These are phyloP conservation scores for Verticillium isaacii DNA, from an alignment of 2,329 filamentous ascomycete species.

Conservation along the genomic window DNA sequence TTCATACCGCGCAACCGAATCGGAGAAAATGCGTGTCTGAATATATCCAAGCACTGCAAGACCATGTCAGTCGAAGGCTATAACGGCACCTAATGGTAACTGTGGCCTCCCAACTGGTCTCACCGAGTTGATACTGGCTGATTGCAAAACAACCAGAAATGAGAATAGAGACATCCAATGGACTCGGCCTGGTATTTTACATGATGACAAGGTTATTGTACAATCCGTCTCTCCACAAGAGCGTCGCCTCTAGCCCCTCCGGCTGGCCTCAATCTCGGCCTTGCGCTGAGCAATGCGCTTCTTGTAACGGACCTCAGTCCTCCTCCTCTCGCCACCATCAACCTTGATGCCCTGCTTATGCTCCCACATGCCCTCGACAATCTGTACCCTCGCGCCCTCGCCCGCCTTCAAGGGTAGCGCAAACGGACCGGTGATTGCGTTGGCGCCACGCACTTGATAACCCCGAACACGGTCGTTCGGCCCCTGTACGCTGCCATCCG, in stretches of 20 bases:
- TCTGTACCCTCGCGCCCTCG: conserved; percentile 59
- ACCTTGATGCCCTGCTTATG: conserved; percentile 82
- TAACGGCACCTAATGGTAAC: too few species aligned
- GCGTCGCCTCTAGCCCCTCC: neutral
- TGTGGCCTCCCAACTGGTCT: too few species aligned
- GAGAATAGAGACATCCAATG: neutral
- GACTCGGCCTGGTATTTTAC: neutral
- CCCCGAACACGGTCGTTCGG: conserved; percentile 45
- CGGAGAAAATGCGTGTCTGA: too few species aligned
- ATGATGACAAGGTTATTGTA: conserved; percentile 3
- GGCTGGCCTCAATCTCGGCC: conserved; percentile 41
- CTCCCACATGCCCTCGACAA: conserved; percentile 92
- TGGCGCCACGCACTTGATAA: conserved; percentile 64
- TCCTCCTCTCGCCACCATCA: conserved; percentile 90
- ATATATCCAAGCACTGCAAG: too few species aligned
- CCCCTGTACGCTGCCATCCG: conserved; percentile 20
- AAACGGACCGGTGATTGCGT: conserved; percentile 70
- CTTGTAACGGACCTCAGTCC: conserved; percentile 82
- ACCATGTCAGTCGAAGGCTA: too few species aligned
- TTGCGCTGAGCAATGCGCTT: conserved; percentile 73
- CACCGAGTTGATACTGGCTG: too few species aligned
- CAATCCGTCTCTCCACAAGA: neutral
- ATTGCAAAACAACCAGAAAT: neutral
- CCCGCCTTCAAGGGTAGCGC: conserved; percentile 64
- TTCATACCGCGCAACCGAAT: too few species aligned